Conservation (phyloP, 1,284 basidiomycete species). For the Taiwanofungus camphoratus region DNA sequence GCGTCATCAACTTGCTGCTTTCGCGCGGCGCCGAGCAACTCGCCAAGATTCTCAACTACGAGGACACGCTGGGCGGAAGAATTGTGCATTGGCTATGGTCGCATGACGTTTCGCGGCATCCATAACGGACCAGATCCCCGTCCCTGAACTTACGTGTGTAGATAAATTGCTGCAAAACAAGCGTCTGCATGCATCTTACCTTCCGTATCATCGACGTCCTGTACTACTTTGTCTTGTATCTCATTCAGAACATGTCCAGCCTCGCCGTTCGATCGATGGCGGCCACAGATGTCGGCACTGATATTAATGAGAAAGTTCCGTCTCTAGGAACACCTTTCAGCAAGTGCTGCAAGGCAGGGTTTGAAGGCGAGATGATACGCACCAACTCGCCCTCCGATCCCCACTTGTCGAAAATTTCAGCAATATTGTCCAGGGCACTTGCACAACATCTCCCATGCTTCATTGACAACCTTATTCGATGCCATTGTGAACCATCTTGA, state of each 20-base stretch:
- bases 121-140: constrained; percentile 19
- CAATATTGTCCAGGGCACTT: constrained; percentile 20
- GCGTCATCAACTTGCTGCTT: constrained; percentile 16
- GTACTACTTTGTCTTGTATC: constrained; percentile 23
- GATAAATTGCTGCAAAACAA: neutral
- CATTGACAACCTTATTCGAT: constrained; percentile 22
- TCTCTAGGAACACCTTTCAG: constrained; percentile 9
- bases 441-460: constrained; percentile 20
- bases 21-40: constrained; percentile 14
- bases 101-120: constrained; percentile 18
- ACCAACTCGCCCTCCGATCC: constrained; percentile 18
- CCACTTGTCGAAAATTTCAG: constrained; percentile 15
- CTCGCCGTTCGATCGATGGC: constrained; percentile 12
- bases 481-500: constrained; percentile 25
- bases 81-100: constrained; percentile 22
- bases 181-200: constrained; percentile 4
- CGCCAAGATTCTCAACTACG: constrained; percentile 15
- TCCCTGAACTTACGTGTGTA: constrained; percentile 8
- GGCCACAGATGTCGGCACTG: constrained; percentile 19
- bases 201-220: constrained; percentile 21
- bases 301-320: constrained; percentile 19
- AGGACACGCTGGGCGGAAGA: constrained; percentile 19
- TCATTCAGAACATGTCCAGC: constrained; percentile 19
- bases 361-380: constrained; percentile 1
- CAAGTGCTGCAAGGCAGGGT: neutral